Percentiles rank a stretch among this genome's conserved stretches.
phyloP scores from a whole-genome alignment of 2,329 filamentous ascomycete genomes.

The Colletotrichum sp. region DNA sequence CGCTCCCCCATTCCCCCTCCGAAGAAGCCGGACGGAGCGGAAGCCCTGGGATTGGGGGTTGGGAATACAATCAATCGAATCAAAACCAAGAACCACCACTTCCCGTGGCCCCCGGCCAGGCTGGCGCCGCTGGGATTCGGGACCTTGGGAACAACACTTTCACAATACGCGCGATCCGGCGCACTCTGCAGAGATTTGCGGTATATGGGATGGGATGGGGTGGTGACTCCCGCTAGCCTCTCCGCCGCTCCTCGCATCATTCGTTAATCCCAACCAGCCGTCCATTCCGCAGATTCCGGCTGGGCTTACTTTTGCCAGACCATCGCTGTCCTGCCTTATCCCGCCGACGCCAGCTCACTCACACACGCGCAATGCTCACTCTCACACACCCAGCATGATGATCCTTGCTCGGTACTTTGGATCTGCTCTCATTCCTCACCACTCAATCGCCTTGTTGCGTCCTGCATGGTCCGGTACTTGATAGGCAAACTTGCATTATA shows the following conservation, averaged over 20 bases:
- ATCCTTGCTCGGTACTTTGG: constrained; percentile 7
- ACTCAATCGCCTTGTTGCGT: not conserved
- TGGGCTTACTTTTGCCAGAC: not conserved
- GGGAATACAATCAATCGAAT: not conserved
- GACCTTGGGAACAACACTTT: not conserved
- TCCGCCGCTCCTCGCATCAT: not conserved
- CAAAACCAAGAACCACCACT: not conserved
- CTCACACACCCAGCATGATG: not conserved
- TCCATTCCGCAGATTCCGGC: constrained; percentile 18
- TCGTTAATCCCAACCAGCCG: not conserved
- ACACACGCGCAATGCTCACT: not conserved
- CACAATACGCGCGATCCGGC: not conserved
- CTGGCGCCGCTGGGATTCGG: not conserved
- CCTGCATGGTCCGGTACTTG: not conserved
- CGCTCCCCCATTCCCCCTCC: not conserved
- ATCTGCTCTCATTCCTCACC: not conserved
- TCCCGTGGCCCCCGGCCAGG: not conserved
- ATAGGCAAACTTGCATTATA: not conserved
- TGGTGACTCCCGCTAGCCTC: not conserved
- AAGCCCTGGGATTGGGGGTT: not conserved
- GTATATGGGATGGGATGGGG: not conserved
- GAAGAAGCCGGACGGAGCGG: constrained; percentile 21
- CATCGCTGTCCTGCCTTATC: not conserved
- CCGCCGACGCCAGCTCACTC: not conserved
- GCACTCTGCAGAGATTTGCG: not conserved